phyloP scores from a whole-genome alignment of 1,139 yeast genomes.

The Saccharomyces hybrid region DNA sequence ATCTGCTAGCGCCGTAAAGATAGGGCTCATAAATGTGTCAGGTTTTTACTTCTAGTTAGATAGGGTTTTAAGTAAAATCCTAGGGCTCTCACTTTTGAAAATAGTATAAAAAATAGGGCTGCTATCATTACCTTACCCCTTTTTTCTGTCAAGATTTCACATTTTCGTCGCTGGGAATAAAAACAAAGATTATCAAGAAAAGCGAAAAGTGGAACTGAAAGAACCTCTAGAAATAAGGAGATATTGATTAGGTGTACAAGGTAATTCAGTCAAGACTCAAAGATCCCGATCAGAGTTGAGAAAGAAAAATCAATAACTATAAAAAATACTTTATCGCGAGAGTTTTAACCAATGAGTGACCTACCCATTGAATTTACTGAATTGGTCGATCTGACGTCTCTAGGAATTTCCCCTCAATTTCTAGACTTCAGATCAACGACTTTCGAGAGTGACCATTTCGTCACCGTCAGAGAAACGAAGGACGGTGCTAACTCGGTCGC shows the following conservation, averaged over 20 bases:
- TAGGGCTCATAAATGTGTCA: too few species aligned
- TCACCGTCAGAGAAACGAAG: constrained; percentile 76
- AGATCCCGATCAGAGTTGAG: not conserved
- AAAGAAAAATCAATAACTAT: not conserved
- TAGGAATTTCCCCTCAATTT: constrained; percentile 77
- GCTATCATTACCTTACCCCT: too few species aligned
- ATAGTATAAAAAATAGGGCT: too few species aligned
- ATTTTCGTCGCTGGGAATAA: not conserved
- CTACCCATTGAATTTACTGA: constrained; percentile 96
- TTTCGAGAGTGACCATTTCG: constrained; percentile 83
- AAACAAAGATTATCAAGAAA: not conserved
- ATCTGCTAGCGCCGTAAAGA: not conserved
- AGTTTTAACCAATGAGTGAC: constrained; percentile 40
- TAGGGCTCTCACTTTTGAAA: too few species aligned
- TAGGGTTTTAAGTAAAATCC: too few species aligned
- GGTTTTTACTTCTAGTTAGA: too few species aligned
- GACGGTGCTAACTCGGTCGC: constrained; percentile 83
- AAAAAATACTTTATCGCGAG: not conserved
- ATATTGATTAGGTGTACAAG: not conserved
- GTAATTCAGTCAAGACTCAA: not conserved
- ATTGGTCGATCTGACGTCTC: constrained; percentile 74
- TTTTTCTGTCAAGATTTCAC: not conserved
- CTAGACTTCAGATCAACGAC: constrained; percentile 92
- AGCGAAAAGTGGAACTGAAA: not conserved
- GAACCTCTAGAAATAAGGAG: not conserved